Evolutionary conservation across 2,329 filamentous ascomycete genomes (phyloP).

Genomic region (Alternaria dauci): DNA sequence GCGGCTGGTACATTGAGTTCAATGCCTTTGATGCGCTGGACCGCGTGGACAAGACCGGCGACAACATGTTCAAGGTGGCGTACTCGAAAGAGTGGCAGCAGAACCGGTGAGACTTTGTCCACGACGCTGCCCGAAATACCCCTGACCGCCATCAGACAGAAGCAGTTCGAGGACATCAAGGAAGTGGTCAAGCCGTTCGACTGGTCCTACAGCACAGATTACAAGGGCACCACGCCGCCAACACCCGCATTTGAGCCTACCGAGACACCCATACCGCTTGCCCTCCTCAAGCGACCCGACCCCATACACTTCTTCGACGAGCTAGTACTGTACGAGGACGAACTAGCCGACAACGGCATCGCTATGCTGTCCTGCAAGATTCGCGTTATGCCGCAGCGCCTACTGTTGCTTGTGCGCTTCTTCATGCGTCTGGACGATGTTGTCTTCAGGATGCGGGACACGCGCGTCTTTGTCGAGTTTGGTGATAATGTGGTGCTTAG

Average conservation of each 20-base stretch:
- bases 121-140: background rate
- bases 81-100: conserved; percentile 89
- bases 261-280: conserved; percentile 76
- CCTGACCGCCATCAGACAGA: conserved; percentile 64
- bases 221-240: conserved; percentile 71
- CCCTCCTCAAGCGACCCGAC: conserved; percentile 85
- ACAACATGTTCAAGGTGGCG: conserved; percentile 89
- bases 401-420: conserved; percentile 84
- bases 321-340: conserved; percentile 94
- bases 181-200: conserved; percentile 96
- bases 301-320: conserved; percentile 98
- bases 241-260: conserved; percentile 54
- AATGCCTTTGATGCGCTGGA: conserved; percentile 88
- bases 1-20: conserved; percentile 83
- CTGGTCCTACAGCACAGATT: conserved; percentile 95
- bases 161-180: conserved; percentile 84
- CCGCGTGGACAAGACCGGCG: conserved; percentile 90
- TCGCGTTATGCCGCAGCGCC: conserved; percentile 86
- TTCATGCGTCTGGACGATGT: conserved; percentile 96
- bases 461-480: conserved; percentile 91
- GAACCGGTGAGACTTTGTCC: conserved; percentile 58
- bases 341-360: conserved; percentile 97
- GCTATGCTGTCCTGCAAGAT: conserved; percentile 90
- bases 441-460: conserved; percentile 85
- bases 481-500: conserved; percentile 78